phyloP scores from a whole-genome alignment of 495 filamentous ascomycete genomes.

The Cladorrhinum samala region DNA sequence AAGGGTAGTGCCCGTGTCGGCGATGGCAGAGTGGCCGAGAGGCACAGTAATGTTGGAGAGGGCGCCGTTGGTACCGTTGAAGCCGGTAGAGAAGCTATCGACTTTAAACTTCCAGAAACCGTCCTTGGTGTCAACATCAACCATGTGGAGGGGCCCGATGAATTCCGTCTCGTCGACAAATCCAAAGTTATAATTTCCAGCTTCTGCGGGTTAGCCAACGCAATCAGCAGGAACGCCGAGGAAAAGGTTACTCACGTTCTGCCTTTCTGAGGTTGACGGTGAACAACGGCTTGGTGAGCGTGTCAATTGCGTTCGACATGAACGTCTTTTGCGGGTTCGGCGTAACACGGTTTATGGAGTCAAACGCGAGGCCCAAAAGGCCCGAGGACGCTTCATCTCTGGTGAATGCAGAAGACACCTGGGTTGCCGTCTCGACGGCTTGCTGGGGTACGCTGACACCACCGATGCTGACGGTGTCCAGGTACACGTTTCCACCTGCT shows the following conservation, averaged over 20 bases:
- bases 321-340: constrained; percentile 64
- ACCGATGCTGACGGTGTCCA: constrained; percentile 71
- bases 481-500: constrained; percentile 65
- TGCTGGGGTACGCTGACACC: constrained; percentile 58
- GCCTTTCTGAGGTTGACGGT: constrained; percentile 62
- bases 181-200: constrained; percentile 27
- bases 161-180: constrained; percentile 45
- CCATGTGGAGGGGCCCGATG: constrained; percentile 54
- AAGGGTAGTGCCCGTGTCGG: constrained; percentile 67
- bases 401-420: constrained; percentile 59
- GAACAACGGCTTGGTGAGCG: constrained; percentile 61
- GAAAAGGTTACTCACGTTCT: constrained; percentile 4
- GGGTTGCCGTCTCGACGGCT: constrained; percentile 65
- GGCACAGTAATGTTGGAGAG: constrained; percentile 50
- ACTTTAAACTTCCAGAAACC: constrained; percentile 73
- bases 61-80: constrained; percentile 25
- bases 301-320: constrained; percentile 61
- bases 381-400: constrained; percentile 57
- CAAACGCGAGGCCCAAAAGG: constrained; percentile 71
- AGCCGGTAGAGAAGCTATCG: constrained; percentile 54
- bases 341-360: constrained; percentile 61
- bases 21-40: constrained; percentile 44
- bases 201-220: constrained; percentile 55
- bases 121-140: constrained; percentile 50
- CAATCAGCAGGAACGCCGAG: constrained; percentile 47